phyloP scores from a whole-genome alignment of 495 filamentous ascomycete species.

The Melanomma pulvis-pyrius region DNA sequence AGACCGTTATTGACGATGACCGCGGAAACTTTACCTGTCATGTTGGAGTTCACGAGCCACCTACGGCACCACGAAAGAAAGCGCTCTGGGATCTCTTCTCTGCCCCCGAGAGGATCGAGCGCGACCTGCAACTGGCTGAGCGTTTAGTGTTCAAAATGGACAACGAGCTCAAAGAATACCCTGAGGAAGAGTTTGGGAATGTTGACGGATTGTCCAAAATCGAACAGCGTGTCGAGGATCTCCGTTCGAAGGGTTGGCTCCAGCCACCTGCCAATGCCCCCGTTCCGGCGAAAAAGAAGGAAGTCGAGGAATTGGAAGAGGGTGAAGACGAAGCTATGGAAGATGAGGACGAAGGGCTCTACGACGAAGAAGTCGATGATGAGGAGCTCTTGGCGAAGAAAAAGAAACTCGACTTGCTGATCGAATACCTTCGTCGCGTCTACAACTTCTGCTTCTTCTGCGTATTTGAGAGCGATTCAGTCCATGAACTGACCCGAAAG shows the following conservation, averaged over 20 bases:
- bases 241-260: constrained; percentile 72
- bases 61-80: constrained; percentile 85
- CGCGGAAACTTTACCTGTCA: constrained; percentile 97
- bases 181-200: constrained; percentile 4
- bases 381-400: constrained; percentile 89
- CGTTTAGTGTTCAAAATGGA: constrained; percentile 80
- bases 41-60: constrained; percentile 91
- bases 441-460: constrained; percentile 99
- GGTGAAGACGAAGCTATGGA: constrained; percentile 69
- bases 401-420: constrained; percentile 92
- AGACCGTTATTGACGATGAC: constrained; percentile 89
- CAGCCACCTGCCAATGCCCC: constrained; percentile 66
- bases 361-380: constrained; percentile 83
- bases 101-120: constrained; percentile 81
- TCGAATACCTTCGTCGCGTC: constrained; percentile 94
- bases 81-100: constrained; percentile 96
- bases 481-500: constrained; percentile 93
- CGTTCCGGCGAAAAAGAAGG: constrained; percentile 63
- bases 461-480: constrained; percentile 95
- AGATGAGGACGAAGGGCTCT: constrained; percentile 69
- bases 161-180: constrained; percentile 64
- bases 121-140: constrained; percentile 76
- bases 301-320: constrained; percentile 65
- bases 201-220: constrained; percentile 75
- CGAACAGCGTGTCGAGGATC: constrained; percentile 80